A percentile compares a stretch with the other conserved stretches of the same genome.
phyloP scores from a whole-genome alignment of 106 monocot genomes.

The Triglochin maritima region DNA sequence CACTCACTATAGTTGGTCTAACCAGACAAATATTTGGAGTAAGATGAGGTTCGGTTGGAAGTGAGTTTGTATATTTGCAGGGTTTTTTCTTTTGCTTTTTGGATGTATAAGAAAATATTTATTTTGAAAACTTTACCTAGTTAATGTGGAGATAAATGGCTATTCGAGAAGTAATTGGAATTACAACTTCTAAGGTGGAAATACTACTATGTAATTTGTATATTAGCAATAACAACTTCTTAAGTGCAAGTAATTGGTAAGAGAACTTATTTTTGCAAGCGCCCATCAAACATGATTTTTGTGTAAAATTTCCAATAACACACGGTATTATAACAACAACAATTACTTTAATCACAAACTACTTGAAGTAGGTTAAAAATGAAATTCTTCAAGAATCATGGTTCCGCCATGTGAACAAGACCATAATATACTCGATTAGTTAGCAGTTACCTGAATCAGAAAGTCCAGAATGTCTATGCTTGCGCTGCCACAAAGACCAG shows the following conservation, averaged over 20 bases:
- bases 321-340: background rate
- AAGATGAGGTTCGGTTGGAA: background rate
- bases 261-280: no score
- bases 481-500: conserved; percentile 15
- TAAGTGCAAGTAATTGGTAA: no score
- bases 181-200: no score
- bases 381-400: no score
- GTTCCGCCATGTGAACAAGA: no score
- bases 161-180: no score
- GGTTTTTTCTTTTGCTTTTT: background rate
- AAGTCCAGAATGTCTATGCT: conserved; percentile 55
- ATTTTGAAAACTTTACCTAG: no score
- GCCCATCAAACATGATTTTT: background rate
- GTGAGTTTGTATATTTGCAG: background rate
- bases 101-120: no score
- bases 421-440: background rate
- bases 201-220: no score
- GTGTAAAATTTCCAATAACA: background rate
- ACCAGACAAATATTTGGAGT: background rate
- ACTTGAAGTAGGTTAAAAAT: background rate
- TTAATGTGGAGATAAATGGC: no score
- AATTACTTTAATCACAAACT: background rate
- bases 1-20: background rate
- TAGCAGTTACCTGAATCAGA: conserved; percentile 34
- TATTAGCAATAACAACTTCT: no score